A percentile compares a stretch with the other conserved stretches of the same genome.
Evolutionary conservation across 106 monocot species (phyloP).

Genomic region (Iris macrosiphon): DNA sequence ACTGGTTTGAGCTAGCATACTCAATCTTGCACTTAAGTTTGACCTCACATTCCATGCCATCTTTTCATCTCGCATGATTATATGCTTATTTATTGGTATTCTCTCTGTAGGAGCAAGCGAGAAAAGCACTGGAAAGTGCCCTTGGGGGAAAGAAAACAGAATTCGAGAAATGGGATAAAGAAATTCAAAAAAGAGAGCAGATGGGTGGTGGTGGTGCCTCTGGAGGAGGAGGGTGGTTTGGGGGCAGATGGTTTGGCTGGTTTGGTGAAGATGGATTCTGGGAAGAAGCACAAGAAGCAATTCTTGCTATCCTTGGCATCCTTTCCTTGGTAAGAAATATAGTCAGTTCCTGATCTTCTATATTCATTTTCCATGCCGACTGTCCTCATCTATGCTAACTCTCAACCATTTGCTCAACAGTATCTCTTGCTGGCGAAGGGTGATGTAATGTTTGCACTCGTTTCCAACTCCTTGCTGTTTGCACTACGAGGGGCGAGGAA

Average conservation of each 20-base stretch:
- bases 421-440: constrained; percentile 71
- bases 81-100: too few species aligned
- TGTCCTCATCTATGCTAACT: background rate
- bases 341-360: background rate
- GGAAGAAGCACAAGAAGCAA: constrained; percentile 66
- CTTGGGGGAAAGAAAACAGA: constrained; percentile 67
- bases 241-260: constrained; percentile 78
- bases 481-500: constrained; percentile 46
- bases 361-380: background rate
- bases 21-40: too few species aligned
- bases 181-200: constrained; percentile 68
- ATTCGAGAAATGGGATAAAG: constrained; percentile 88
- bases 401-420: constrained; percentile 22
- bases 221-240: constrained; percentile 70
- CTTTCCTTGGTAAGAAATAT: constrained; percentile 38
- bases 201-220: constrained; percentile 33
- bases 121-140: constrained; percentile 74
- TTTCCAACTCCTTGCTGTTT: constrained; percentile 63
- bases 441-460: constrained; percentile 56
- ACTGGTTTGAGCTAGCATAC: too few species aligned
- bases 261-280: constrained; percentile 67
- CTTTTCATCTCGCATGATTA: too few species aligned
- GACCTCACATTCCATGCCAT: too few species aligned
- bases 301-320: constrained; percentile 48
- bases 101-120: constrained; percentile 93